Evolutionary conservation across 78 protist genomes (phyloP).

Genomic region (Protostelium mycophagum): DNA sequence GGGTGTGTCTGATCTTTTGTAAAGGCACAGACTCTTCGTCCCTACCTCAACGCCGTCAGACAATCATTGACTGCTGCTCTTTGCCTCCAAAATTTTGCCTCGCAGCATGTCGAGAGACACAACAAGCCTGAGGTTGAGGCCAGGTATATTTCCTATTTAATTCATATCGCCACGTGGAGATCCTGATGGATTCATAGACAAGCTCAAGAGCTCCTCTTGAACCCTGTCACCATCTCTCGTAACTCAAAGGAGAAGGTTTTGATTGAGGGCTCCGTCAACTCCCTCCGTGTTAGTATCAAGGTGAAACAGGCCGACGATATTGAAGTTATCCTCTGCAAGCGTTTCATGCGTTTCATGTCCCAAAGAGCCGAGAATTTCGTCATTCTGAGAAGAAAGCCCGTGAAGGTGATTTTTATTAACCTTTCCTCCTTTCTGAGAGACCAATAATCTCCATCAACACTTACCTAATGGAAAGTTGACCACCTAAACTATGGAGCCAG

Average conservation of each 20-base stretch:
- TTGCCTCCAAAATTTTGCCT: slow-evolving; percentile 91
- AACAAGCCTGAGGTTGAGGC: slow-evolving; percentile 99
- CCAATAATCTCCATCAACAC: no score
- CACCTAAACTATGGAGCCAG: no score
- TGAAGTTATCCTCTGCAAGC: slow-evolving; percentile 84
- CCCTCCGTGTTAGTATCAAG: slow-evolving; percentile 91
- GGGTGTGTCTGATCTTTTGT: not conserved
- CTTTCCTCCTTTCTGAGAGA: no score
- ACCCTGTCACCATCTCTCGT: slow-evolving; percentile 87
- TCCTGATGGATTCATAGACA: slow-evolving; percentile 9
- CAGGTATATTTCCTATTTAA: slow-evolving; percentile 11
- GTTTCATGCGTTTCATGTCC: slow-evolving; percentile 90
- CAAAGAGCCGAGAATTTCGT: slow-evolving; percentile 95
- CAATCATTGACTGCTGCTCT: slow-evolving; percentile 90
- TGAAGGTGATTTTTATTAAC: slow-evolving; percentile 46
- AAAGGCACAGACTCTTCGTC: slow-evolving; percentile 68
- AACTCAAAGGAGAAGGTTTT: slow-evolving; percentile 81
- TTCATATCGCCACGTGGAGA: not conserved
- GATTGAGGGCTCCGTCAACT: slow-evolving; percentile 95
- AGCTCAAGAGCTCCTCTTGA: slow-evolving; percentile 79
- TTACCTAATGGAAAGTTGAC: no score
- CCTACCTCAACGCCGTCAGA: slow-evolving; percentile 87
- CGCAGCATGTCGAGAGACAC: slow-evolving; percentile 98
- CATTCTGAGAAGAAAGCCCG: slow-evolving; percentile 91
- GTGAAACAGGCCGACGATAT: slow-evolving; percentile 91